phyloP scores from a whole-genome alignment of 805 yeast genomes.

The Kodamaea kaohsiungensis region DNA sequence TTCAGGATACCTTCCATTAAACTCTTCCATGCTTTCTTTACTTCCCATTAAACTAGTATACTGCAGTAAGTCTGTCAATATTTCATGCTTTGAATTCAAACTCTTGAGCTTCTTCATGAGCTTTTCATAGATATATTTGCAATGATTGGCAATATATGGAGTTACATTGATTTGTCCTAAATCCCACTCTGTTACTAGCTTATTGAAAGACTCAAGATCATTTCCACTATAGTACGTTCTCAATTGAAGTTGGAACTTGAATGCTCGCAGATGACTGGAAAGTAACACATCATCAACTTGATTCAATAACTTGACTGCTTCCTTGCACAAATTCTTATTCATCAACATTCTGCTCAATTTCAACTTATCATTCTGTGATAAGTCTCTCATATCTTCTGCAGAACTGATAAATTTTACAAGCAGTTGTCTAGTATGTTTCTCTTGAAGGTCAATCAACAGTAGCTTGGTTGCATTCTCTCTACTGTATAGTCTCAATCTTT shows the following conservation, averaged over 20 bases:
- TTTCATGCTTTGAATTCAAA: conserved; percentile 6
- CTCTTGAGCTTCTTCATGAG: conserved; percentile 17
- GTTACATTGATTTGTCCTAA: conserved; percentile 29
- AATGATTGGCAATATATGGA: conserved; percentile 36
- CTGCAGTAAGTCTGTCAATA: background rate
- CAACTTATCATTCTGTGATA: conserved; percentile 30
- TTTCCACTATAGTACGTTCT: conserved; percentile 22
- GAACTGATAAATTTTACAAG: conserved; percentile 17
- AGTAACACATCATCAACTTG: conserved; percentile 25
- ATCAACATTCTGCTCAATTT: conserved; percentile 30
- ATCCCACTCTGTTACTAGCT: conserved; percentile 30
- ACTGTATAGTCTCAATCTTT: conserved; percentile 15
- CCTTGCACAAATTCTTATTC: conserved; percentile 26
- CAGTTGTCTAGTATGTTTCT: conserved; percentile 18
- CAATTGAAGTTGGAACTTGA: conserved; percentile 25
- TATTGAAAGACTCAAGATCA: conserved; percentile 20
- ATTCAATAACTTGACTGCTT: conserved; percentile 24
- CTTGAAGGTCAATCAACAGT: conserved; percentile 19
- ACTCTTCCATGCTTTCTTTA: background rate
- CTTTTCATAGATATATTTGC: conserved; percentile 30
- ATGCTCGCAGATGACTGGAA: conserved; percentile 27
- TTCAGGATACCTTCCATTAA: conserved; percentile 5
- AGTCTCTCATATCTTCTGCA: conserved; percentile 7
- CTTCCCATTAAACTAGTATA: background rate
- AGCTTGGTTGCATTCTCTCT: conserved; percentile 13